Conservation (phyloP, 108 stramenopile species). For the Fragilariopsis cylindrus region DNA sequence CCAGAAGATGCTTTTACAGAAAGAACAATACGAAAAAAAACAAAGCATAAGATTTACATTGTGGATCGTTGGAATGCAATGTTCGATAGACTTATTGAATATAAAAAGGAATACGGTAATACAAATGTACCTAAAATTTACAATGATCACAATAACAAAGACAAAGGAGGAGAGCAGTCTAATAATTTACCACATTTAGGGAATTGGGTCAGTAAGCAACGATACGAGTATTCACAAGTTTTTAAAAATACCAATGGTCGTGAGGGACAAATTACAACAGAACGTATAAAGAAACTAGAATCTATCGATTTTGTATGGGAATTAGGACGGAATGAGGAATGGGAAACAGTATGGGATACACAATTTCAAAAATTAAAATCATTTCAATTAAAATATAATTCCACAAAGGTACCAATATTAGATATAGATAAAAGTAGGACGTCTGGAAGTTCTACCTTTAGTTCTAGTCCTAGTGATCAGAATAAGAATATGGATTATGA, state of each 20-base stretch:
- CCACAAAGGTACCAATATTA: slow-evolving; percentile 13
- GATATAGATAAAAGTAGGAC: too few species aligned
- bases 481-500: not conserved
- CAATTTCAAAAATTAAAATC: not conserved
- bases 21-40: not conserved
- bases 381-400: slow-evolving; percentile 2
- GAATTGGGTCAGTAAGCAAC: slow-evolving; percentile 14
- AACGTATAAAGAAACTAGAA: slow-evolving; percentile 7
- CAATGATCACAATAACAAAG: not conserved
- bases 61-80: slow-evolving; percentile 19
- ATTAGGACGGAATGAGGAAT: slow-evolving; percentile 4
- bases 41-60: not conserved
- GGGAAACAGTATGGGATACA: slow-evolving; percentile 7
- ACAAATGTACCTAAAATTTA: slow-evolving; percentile 16
- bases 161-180: too few species aligned
- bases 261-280: slow-evolving; percentile 2
- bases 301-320: slow-evolving; percentile 18
- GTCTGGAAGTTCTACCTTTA: too few species aligned
- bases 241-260: slow-evolving; percentile 8
- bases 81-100: slow-evolving; percentile 14
- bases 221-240: not conserved
- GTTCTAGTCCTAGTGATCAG: too few species aligned
- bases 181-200: not conserved
- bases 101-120: slow-evolving; percentile 18
- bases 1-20: too few species aligned